phyloP scores from a whole-genome alignment of 2,329 filamentous ascomycete genomes.

The Leptographium flavum region DNA sequence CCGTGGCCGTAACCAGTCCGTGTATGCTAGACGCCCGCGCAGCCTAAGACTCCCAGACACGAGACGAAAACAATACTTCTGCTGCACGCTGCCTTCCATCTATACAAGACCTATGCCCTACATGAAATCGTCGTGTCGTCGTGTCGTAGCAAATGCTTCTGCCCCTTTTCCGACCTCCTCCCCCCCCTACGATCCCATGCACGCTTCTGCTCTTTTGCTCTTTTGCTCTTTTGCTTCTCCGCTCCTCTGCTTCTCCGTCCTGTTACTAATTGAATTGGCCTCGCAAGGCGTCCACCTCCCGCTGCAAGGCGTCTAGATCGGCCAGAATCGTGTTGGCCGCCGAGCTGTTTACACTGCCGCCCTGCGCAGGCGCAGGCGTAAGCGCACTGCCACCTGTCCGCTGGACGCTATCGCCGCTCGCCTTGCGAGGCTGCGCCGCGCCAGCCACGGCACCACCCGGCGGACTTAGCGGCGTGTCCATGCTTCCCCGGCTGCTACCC shows the following conservation, averaged over 20 bases:
- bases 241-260: neutral
- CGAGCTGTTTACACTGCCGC: slow-evolving; percentile 7
- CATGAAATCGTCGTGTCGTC: neutral
- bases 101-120: neutral
- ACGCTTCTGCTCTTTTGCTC: too few species aligned
- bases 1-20: too few species aligned
- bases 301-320: slow-evolving; percentile 56
- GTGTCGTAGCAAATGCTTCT: neutral
- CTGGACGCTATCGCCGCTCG: slow-evolving; percentile 18
- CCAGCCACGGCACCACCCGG: neutral
- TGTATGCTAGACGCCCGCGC: too few species aligned
- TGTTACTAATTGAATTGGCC: slow-evolving; percentile 13
- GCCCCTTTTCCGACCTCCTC: too few species aligned
- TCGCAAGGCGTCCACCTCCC: slow-evolving; percentile 58
- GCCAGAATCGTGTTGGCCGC: slow-evolving; percentile 49
- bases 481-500: slow-evolving; percentile 30
- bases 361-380: too few species aligned
- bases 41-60: too few species aligned
- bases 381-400: slow-evolving; percentile 8
- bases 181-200: too few species aligned
- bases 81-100: neutral
- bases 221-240: too few species aligned
- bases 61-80: too few species aligned
- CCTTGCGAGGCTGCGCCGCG: slow-evolving; percentile 13
- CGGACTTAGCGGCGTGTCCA: slow-evolving; percentile 18